Conservation (phyloP, 2,329 filamentous ascomycete genomes). For the Claviceps sp. region DNA sequence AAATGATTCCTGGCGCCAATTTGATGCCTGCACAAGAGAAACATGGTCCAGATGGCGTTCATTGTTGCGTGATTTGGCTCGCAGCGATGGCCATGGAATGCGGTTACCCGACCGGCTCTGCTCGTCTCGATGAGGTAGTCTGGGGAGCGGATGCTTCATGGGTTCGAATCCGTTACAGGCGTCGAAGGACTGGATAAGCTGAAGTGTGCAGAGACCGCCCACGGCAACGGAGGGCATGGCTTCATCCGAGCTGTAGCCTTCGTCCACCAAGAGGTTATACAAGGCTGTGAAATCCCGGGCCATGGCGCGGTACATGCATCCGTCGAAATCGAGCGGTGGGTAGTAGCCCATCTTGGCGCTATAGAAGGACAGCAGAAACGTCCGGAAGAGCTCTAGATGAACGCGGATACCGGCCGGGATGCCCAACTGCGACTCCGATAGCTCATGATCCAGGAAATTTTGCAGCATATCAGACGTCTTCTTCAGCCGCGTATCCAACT, state of each 20-base stretch:
- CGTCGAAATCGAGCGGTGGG: conserved; percentile 41
- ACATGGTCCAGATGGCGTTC: conserved; percentile 36
- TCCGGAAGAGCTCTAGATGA: conserved; percentile 61
- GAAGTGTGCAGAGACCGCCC: conserved; percentile 57
- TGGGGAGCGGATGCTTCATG: conserved; percentile 52
- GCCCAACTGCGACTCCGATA: conserved; percentile 53
- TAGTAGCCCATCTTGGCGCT: conserved; percentile 56
- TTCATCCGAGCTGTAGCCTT: conserved; percentile 33
- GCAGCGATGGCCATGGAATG: conserved; percentile 27
- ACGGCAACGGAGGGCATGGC: conserved; percentile 40
- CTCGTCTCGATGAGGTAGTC: conserved; percentile 39
- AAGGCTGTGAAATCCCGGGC: conserved; percentile 56
- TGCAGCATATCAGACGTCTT: conserved; percentile 44
- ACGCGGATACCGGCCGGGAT: conserved; percentile 45
- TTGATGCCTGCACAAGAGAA: conserved; percentile 38
- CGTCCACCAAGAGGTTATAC: conserved; percentile 59
- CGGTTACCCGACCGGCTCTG: conserved; percentile 17
- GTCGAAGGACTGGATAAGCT: conserved; percentile 57
- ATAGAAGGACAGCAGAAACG: conserved; percentile 55
- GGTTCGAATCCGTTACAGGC: conserved; percentile 42
- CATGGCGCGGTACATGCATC: conserved; percentile 44
- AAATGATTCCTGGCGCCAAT: conserved; percentile 25
- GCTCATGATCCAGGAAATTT: conserved; percentile 58
- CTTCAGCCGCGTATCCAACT: conserved; percentile 51
- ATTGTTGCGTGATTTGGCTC: conserved; percentile 32